These are phyloP conservation scores for Ceratocystis harringtonii DNA, from an alignment of 2,329 filamentous ascomycete species.

Conservation along the genomic window DNA sequence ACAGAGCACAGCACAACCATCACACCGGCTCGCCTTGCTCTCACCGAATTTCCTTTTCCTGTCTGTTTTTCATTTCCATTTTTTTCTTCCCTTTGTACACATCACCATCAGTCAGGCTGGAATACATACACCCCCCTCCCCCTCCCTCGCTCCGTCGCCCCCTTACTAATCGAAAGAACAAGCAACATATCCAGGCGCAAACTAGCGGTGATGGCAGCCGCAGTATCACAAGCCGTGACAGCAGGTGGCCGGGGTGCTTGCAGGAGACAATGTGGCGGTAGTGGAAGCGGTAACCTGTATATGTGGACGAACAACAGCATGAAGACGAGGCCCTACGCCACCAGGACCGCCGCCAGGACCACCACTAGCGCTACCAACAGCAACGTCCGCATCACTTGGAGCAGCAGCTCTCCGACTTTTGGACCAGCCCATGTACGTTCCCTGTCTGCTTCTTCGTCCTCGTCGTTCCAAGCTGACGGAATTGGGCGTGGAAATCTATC, in stretches of 20 bases:
- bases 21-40: not conserved
- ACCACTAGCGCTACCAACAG: not conserved
- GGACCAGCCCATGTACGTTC: not conserved
- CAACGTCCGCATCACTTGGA: not conserved
- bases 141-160: not conserved
- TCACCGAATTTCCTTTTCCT: not conserved
- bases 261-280: slow-evolving; percentile 15
- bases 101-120: not conserved
- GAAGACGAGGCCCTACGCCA: slow-evolving; percentile 3
- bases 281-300: slow-evolving; percentile 7
- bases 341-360: not conserved
- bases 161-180: not conserved
- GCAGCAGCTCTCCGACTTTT: slow-evolving; percentile 1
- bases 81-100: not conserved
- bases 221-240: slow-evolving; percentile 6
- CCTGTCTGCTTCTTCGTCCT: not conserved
- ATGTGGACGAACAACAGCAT: not conserved
- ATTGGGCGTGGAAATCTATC: not conserved
- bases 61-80: not conserved
- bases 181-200: slow-evolving; percentile 5
- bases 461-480: slow-evolving; percentile 1
- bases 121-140: not conserved
- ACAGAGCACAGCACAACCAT: not conserved
- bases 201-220: slow-evolving; percentile 17
- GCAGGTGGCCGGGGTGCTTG: slow-evolving; percentile 13